Conservation (phyloP, 1,139 yeast genomes). For the Saccharomyces hybrid region DNA sequence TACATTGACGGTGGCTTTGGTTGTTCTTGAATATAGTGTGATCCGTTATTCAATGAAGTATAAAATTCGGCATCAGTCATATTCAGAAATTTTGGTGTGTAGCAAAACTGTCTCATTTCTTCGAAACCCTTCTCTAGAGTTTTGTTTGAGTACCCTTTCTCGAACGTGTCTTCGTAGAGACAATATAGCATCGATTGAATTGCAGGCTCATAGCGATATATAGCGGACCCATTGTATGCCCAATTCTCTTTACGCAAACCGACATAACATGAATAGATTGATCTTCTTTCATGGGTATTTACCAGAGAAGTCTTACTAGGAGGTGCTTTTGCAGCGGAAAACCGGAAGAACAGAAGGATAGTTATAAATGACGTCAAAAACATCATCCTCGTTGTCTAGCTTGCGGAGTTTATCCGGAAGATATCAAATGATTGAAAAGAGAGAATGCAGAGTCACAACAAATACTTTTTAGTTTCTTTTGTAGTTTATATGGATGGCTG, state of each 20-base stretch:
- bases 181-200: constrained; percentile 19
- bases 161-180: constrained; percentile 12
- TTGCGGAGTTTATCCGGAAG: too few species aligned
- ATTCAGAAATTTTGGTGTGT: constrained; percentile 4
- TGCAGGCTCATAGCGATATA: constrained; percentile 20
- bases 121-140: constrained; percentile 4
- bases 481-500: too few species aligned
- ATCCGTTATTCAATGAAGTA: constrained; percentile 14
- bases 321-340: too few species aligned
- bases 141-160: constrained; percentile 3
- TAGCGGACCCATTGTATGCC: background rate
- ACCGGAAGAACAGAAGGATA: too few species aligned
- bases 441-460: too few species aligned
- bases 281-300: background rate
- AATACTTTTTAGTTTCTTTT: too few species aligned
- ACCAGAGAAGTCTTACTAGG: too few species aligned
- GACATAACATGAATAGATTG: background rate
- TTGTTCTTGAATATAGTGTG: constrained; percentile 6
- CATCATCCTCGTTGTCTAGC: too few species aligned
- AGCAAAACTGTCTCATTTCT: constrained; percentile 10
- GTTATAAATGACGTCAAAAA: too few species aligned
- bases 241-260: background rate
- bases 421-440: too few species aligned
- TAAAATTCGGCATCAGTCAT: constrained; percentile 11
- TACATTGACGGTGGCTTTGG: background rate